Evolutionary conservation across 2,329 filamentous ascomycete genomes (phyloP), one percentile per base, ranked within the genome.

Genomic region (Magnaporthiopsis incrustans): DNA sequence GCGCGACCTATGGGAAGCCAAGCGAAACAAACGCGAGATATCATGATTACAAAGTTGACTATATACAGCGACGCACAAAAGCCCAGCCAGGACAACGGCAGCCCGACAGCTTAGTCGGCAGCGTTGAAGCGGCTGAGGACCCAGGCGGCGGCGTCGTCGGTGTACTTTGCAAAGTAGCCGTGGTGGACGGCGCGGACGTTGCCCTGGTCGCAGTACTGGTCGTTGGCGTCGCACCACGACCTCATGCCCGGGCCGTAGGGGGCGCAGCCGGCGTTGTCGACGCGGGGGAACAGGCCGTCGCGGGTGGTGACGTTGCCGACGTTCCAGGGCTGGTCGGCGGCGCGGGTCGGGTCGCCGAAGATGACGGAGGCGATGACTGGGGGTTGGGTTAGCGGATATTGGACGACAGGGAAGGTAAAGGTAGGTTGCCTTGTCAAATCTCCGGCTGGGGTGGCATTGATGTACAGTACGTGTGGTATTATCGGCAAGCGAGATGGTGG

Each of bases 201-300:
- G 30, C 71, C 71, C 4, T 18, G 38, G 63, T 71, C 70, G 66
- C 71, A 72, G 63, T 69, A 72, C 4, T 68, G 65, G 62, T 72
- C 71, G 53, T 67, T 68, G 1, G 65, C 63, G 61, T 72, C 70
- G 61, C 71, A 72, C 65, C 67, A 72, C 44, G 67, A 68, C 33
- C 65, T 63, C 58, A 72, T 71, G 15, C 62, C 59, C 38, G 64
- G 63, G 12, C 65, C 63, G 58, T 68, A 68, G 14, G 67, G 62
- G 53, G 67, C 67, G 63, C 71, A 72, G 50, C 65, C 64, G 18
- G 67, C 61, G 27, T 65, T 63, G 53, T 70, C 66, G 3, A 44
- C 12, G 6, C 71, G 69, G 25, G 69, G 67, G 61, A 71, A 71
- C 63, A 71, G 35, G 22, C 60, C 60, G 33, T 61, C 14, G 22